phyloP scores from a whole-genome alignment of 306 rosid genomes.

The Citrullus colocynthis region DNA sequence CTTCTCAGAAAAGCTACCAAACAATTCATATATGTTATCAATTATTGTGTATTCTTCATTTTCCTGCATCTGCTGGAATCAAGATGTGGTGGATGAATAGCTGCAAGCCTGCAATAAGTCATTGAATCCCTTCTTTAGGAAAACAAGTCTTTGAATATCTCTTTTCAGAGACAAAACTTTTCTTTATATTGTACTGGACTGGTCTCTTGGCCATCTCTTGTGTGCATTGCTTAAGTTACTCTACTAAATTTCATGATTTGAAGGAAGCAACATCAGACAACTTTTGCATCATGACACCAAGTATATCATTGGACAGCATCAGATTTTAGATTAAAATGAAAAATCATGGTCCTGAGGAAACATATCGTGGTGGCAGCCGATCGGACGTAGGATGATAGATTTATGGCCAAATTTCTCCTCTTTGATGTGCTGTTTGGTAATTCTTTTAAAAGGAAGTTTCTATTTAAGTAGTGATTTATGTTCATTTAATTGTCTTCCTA shows the following conservation, averaged over 20 bases:
- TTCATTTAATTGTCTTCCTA: neutral
- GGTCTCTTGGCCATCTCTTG: neutral
- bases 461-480: neutral
- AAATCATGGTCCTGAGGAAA: neutral
- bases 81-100: neutral
- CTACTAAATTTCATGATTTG: neutral
- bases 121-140: neutral
- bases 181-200: neutral
- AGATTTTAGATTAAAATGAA: neutral
- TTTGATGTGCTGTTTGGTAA: neutral
- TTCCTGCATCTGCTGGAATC: neutral
- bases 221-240: neutral
- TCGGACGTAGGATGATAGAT: neutral
- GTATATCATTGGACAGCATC: neutral
- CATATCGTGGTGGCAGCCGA: neutral
- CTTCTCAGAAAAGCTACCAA: neutral
- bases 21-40: neutral
- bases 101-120: neutral
- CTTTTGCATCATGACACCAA: neutral
- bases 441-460: neutral
- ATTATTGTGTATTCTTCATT: neutral
- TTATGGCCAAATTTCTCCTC: neutral
- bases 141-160: neutral
- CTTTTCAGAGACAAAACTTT: neutral
- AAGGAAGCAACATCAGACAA: constrained; percentile 4